A percentile compares a stretch with the other conserved stretches of the same genome.
Evolutionary conservation across 2,329 filamentous ascomycete genomes (phyloP).

Genomic region (Trichoderma pleuroti): DNA sequence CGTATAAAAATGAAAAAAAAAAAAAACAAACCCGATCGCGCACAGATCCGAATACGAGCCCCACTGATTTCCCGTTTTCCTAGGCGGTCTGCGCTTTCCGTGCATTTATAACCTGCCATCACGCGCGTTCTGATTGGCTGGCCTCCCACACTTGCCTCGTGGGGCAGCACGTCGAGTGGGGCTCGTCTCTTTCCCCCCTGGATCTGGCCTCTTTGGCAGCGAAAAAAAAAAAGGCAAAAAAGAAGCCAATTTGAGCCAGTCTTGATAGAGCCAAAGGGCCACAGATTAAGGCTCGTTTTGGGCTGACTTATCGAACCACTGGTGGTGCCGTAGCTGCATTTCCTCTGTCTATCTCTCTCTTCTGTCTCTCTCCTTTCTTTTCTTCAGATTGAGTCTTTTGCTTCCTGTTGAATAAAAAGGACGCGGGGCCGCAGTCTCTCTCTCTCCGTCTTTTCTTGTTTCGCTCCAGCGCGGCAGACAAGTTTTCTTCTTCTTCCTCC

Average conservation of each 20-base stretch:
- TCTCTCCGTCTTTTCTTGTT: background rate
- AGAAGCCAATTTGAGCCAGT: background rate
- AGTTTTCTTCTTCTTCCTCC: background rate
- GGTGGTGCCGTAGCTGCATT: background rate
- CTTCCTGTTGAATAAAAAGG: slow-evolving; percentile 14
- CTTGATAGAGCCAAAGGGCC: background rate
- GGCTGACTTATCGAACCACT: slow-evolving; percentile 19
- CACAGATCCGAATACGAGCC: slow-evolving; percentile 12
- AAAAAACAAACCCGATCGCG: background rate
- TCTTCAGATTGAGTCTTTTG: background rate
- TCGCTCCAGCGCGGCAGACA: background rate
- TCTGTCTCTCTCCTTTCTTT: background rate
- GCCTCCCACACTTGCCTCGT: background rate
- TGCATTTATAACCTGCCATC: background rate
- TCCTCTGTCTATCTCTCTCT: background rate
- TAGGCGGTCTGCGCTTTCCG: slow-evolving; percentile 8
- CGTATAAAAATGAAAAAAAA: background rate
- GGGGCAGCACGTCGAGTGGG: background rate
- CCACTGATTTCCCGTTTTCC: background rate
- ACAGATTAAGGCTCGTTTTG: slow-evolving; percentile 13
- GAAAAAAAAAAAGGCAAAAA: slow-evolving; percentile 8
- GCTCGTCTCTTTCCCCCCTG: background rate
- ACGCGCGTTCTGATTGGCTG: background rate
- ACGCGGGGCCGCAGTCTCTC: background rate
- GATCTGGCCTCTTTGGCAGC: background rate